phyloP scores from a whole-genome alignment of 352 stramenopile species.

The Pythium apleroticum region DNA sequence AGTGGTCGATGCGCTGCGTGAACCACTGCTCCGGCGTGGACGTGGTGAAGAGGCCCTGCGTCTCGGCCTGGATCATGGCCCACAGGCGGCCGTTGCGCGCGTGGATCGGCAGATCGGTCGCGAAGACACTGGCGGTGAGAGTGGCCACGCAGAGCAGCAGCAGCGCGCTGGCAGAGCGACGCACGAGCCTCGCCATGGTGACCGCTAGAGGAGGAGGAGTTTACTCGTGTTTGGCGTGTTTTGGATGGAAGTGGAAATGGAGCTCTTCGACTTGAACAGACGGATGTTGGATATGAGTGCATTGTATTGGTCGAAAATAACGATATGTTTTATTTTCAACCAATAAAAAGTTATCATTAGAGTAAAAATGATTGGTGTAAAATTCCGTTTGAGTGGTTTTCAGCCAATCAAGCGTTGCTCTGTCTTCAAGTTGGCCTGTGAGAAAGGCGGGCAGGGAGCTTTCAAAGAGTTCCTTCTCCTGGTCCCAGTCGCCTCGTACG shows the following conservation, averaged over 20 bases:
- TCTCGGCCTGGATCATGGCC: slow-evolving; percentile 52
- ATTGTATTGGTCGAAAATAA: neutral
- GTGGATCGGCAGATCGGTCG: slow-evolving; percentile 27
- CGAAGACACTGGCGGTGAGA: neutral
- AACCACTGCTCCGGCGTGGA: slow-evolving; percentile 59
- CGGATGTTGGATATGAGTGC: neutral
- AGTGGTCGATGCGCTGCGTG: slow-evolving; percentile 69
- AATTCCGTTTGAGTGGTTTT: neutral
- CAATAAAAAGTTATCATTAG: no score
- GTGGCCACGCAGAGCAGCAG: slow-evolving; percentile 13
- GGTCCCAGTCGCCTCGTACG: neutral
- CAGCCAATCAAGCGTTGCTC: slow-evolving; percentile 2
- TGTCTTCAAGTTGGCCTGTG: neutral
- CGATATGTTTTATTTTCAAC: neutral
- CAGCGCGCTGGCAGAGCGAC: neutral
- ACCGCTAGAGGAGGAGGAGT: neutral
- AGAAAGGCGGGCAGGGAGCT: neutral
- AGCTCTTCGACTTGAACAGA: neutral
- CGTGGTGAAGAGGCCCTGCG: slow-evolving; percentile 41
- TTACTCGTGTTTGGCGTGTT: neutral
- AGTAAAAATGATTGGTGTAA: no score
- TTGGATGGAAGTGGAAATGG: neutral
- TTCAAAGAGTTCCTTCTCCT: neutral
- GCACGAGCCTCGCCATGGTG: slow-evolving; percentile 1
- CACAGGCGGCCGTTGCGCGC: slow-evolving; percentile 54